Percentiles rank a stretch among this genome's conserved stretches.
Evolutionary conservation across 1,139 yeast genomes (phyloP).

Genomic region (Yamadazyma jaroonii): DNA sequence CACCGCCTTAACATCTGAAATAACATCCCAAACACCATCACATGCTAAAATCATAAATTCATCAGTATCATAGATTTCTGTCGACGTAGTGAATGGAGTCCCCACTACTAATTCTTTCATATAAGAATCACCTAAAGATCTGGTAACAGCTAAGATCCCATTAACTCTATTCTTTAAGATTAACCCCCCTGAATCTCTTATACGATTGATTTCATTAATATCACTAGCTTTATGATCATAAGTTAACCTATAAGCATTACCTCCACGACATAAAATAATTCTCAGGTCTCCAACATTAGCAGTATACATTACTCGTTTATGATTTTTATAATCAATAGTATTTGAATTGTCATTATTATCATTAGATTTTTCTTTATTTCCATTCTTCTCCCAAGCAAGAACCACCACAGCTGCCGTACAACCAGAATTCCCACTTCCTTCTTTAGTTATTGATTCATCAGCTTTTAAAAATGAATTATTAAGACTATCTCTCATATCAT

Average conservation of each 20-base stretch:
- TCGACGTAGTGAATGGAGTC: constrained; percentile 87
- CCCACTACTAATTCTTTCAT: constrained; percentile 90
- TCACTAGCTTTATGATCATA: constrained; percentile 97
- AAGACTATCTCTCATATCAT: constrained; percentile 49
- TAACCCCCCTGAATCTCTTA: constrained; percentile 78
- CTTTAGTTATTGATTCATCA: constrained; percentile 63
- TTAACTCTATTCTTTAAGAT: constrained; percentile 90
- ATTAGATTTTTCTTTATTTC: constrained; percentile 1
- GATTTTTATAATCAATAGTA: constrained; percentile 19
- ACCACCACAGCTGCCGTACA: constrained; percentile 97
- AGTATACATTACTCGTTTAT: constrained; percentile 77
- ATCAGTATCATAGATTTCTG: constrained; percentile 63
- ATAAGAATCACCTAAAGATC: constrained; percentile 92
- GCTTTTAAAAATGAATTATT: constrained; percentile 67
- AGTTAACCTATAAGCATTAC: constrained; percentile 72
- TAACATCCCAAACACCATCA: constrained; percentile 95
- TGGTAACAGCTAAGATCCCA: constrained; percentile 92
- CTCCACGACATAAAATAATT: constrained; percentile 71
- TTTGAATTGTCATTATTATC: constrained; percentile 1
- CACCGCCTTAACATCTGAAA: constrained; percentile 79
- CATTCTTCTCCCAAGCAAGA: constrained; percentile 66
- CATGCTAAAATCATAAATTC: constrained; percentile 83
- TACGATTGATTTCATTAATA: constrained; percentile 68
- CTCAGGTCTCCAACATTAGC: constrained; percentile 97
- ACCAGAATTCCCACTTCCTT: constrained; percentile 69